phyloP scores from a whole-genome alignment of 2,329 filamentous ascomycete species.

The Sporothrix inflata region DNA sequence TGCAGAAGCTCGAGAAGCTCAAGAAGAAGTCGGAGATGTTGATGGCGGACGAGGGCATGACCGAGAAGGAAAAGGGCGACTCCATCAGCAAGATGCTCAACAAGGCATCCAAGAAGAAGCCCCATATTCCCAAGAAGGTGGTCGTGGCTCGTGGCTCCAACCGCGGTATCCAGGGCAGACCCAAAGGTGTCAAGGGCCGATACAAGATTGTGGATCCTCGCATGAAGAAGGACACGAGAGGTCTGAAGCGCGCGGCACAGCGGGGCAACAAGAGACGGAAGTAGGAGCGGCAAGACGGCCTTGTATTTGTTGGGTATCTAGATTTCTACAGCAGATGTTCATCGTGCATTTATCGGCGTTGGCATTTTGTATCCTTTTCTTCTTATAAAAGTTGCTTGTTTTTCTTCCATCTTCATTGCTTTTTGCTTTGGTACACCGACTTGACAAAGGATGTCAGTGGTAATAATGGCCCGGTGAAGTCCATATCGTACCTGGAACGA shows the following conservation, averaged over 20 bases:
- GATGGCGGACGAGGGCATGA: constrained; percentile 86
- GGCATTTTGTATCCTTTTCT: constrained; percentile 14
- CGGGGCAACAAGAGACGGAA: constrained; percentile 53
- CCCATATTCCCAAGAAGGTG: constrained; percentile 78
- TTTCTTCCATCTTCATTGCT: not conserved
- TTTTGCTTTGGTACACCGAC: constrained; percentile 36
- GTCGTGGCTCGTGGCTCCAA: constrained; percentile 87
- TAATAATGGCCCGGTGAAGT: constrained; percentile 71
- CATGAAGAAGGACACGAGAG: constrained; percentile 94
- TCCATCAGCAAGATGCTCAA: constrained; percentile 81
- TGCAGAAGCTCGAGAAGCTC: constrained; percentile 87
- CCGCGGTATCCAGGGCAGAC: constrained; percentile 76
- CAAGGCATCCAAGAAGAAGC: constrained; percentile 84
- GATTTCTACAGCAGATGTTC: constrained; percentile 9
- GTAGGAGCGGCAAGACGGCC: not conserved
- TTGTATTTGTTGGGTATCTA: constrained; percentile 4
- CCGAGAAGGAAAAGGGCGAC: constrained; percentile 92
- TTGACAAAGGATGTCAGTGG: constrained; percentile 61
- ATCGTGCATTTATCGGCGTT: constrained; percentile 24
- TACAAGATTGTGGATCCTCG: constrained; percentile 97
- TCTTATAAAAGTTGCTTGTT: constrained; percentile 4
- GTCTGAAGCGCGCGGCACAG: constrained; percentile 77
- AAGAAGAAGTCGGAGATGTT: constrained; percentile 95
- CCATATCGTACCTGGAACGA: constrained; percentile 73
- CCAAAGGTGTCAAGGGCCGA: constrained; percentile 88